Evolutionary conservation across 139 green algal genomes (phyloP).

Genomic region (Chlamydomonas eustigma): DNA sequence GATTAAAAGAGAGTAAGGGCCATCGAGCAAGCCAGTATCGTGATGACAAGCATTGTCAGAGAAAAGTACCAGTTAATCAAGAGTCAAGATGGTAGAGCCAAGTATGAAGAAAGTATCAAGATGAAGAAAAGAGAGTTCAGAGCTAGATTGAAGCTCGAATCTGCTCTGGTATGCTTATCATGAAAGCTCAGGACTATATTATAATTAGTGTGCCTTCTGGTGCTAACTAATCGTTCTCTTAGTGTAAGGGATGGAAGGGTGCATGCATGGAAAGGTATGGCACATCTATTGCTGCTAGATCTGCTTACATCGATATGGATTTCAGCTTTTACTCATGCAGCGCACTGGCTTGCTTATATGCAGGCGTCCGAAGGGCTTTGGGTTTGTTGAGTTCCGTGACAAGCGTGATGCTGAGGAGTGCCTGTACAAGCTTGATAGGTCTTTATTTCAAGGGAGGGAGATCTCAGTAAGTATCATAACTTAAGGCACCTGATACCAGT

Average conservation of each 20-base stretch:
- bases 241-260: too few relatives aligned
- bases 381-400: slow-evolving; percentile 79
- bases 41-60: background rate
- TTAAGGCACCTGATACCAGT: background rate
- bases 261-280: background rate
- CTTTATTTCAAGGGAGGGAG: slow-evolving; percentile 25
- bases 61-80: background rate
- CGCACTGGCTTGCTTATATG: background rate
- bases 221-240: too few relatives aligned
- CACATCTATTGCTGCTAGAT: background rate
- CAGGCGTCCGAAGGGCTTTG: slow-evolving; percentile 72
- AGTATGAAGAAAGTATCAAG: background rate
- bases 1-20: background rate
- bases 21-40: background rate
- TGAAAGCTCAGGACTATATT: background rate
- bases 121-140: background rate
- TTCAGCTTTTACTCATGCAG: background rate
- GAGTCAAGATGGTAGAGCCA: background rate
- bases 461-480: background rate
- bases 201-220: background rate
- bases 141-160: too few relatives aligned
- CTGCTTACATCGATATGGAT: background rate
- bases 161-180: too few relatives aligned
- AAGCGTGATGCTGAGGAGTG: slow-evolving; percentile 71
- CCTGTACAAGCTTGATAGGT: slow-evolving; percentile 60